These are phyloP conservation scores for Prunus yedoensis DNA, from an alignment of 331 rosid genomes.

Conservation along the genomic window DNA sequence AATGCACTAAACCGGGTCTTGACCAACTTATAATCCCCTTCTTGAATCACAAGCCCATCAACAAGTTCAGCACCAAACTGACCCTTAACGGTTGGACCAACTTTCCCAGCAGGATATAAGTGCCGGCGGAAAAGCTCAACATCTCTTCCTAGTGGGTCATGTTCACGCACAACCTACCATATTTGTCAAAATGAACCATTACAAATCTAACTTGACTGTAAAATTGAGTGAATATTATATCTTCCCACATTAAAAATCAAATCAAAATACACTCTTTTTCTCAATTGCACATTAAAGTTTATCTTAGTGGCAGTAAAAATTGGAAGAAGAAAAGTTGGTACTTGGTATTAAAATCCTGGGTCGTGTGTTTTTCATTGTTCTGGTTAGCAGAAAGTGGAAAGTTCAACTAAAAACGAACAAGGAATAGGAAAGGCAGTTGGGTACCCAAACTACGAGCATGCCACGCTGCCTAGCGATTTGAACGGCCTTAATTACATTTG, in stretches of 20 bases:
- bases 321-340: too few relatives aligned
- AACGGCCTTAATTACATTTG: too few relatives aligned
- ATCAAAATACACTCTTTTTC: neutral
- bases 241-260: neutral
- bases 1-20: conserved; percentile 93
- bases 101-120: conserved; percentile 43
- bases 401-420: too few relatives aligned
- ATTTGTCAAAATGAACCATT: neutral
- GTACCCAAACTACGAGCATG: too few relatives aligned
- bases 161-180: conserved; percentile 78
- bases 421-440: too few relatives aligned
- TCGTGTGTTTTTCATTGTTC: too few relatives aligned
- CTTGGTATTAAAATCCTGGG: too few relatives aligned
- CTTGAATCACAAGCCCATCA: conserved; percentile 71
- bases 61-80: conserved; percentile 71
- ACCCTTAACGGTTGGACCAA: conserved; percentile 61
- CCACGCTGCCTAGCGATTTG: too few relatives aligned
- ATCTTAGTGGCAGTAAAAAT: too few relatives aligned
- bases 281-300: neutral
- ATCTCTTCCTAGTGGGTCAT: conserved; percentile 83
- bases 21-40: conserved; percentile 82
- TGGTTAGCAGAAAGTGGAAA: too few relatives aligned
- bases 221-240: neutral
- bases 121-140: conserved; percentile 83
- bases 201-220: neutral